Percentiles rank a stretch among this genome's conserved stretches.
phyloP scores from a whole-genome alignment of 1,284 basidiomycete species.

The Ustilago sp. region DNA sequence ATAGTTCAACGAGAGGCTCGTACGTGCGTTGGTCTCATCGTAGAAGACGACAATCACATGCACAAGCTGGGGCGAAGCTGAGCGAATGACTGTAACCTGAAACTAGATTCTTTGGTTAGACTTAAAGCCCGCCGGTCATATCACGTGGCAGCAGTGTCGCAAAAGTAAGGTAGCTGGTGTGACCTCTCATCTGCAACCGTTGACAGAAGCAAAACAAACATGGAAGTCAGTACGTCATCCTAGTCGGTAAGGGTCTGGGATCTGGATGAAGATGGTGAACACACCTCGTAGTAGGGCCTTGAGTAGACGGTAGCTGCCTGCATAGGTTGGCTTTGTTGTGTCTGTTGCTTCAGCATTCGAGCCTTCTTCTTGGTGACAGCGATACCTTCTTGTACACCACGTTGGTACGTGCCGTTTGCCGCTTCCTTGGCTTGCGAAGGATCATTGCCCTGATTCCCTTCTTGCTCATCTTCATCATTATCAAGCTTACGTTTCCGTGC shows the following conservation, averaged over 20 bases:
- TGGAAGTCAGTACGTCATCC: not conserved
- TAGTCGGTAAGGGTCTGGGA: not conserved
- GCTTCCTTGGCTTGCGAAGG: conserved; percentile 8
- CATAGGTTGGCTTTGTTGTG: conserved; percentile 34
- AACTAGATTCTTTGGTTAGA: not conserved
- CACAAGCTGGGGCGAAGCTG: not conserved
- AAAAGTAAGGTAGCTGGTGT: conserved; percentile 68
- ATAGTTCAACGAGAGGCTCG: not conserved
- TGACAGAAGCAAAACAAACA: conserved; percentile 6
- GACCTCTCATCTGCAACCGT: conserved; percentile 61
- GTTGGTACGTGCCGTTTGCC: conserved; percentile 26
- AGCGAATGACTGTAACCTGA: not conserved
- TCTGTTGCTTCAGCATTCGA: conserved; percentile 38
- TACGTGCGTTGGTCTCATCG: not conserved
- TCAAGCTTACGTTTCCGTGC: conserved; percentile 34
- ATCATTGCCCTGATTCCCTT: conserved; percentile 1
- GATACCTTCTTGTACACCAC: conserved; percentile 40
- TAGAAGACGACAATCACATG: not conserved
- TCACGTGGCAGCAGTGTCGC: conserved; percentile 62
- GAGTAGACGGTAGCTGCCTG: conserved; percentile 45
- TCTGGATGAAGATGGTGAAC: conserved; percentile 15
- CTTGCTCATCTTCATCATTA: conserved; percentile 4
- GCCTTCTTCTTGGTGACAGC: conserved; percentile 53
- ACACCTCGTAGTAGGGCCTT: conserved; percentile 43
- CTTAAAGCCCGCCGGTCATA: conserved; percentile 28